These are phyloP conservation scores for Chaetomiaceae sp. DNA, from an alignment of 2,329 filamentous ascomycete genomes.

Conservation along the genomic window DNA sequence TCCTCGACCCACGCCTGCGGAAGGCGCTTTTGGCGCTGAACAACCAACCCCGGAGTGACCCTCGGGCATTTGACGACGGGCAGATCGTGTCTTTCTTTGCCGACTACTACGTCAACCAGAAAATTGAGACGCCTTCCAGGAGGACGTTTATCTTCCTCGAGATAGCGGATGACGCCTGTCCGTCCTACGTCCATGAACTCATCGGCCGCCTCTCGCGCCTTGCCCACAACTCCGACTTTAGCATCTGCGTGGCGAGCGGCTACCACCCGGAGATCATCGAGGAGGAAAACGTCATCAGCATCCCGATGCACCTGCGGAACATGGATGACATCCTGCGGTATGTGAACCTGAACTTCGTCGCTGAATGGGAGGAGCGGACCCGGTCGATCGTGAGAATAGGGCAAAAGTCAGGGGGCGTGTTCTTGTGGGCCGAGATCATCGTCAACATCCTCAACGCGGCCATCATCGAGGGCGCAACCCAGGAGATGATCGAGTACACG, in stretches of 20 bases:
- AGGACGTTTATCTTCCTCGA: conserved; percentile 33
- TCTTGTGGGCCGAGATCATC: conserved; percentile 35
- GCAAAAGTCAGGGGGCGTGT: conserved; percentile 29
- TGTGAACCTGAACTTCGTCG: conserved; percentile 30
- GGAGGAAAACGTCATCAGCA: conserved; percentile 25
- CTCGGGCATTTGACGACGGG: conserved; percentile 26
- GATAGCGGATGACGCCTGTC: conserved; percentile 26
- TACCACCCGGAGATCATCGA: conserved; percentile 23
- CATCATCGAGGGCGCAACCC: conserved; percentile 31
- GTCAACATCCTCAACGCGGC: conserved; percentile 35
- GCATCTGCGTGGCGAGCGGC: conserved; percentile 30
- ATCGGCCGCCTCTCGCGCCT: conserved; percentile 28
- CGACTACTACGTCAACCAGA: conserved; percentile 29
- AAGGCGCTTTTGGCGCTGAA: conserved; percentile 24
- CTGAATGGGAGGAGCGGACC: conserved; percentile 31
- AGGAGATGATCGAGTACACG: conserved; percentile 32
- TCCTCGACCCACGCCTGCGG: conserved; percentile 29
- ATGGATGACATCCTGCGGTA: conserved; percentile 31
- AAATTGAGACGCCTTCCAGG: conserved; percentile 25
- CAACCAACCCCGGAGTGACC: conserved; percentile 11
- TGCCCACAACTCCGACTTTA: conserved; percentile 31
- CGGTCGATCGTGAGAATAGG: conserved; percentile 27
- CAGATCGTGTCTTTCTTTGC: conserved; percentile 31
- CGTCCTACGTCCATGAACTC: conserved; percentile 27
- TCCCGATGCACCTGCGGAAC: conserved; percentile 31